Evolutionary conservation across 768 basidiomycete species (phyloP), one percentile per base, ranked within the genome.

Genomic region (Termitomyces sp.): DNA sequence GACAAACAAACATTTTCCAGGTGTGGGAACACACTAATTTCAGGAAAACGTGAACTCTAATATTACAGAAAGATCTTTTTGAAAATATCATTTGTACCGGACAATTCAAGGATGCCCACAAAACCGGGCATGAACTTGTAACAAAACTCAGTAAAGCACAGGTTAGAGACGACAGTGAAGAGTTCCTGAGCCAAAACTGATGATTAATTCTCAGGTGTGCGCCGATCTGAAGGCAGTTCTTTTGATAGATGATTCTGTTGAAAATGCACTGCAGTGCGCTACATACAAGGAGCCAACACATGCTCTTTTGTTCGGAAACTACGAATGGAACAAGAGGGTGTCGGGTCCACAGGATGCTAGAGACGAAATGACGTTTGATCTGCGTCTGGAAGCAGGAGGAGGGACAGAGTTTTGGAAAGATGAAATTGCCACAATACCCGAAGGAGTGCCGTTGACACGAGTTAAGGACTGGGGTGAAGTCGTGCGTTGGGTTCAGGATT

Each of bases 161-260:
- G 65, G 86, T 85, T 57, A 61, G 74, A 22, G 36, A 40, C 26
- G 26, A 52, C 12, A n/a, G 26, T 43, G 26, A 36, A 33, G 14
- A 42, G 7, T 26, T 45, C 7, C 52, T n/a, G 32, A 36, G 9
- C 22, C 24, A 46, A 44, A 24, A 18, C 22, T 57, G 20, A 48
- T 20, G 18, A 14, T 44, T 24, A 22, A 53, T 43, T 14, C n/a
- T 1, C 61, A 88, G 85, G 82, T 90, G 47, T 88, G 89, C 66
- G 72, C 80, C 35, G 75, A 81, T 58, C 71, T 92, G 18, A 78
- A 78, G 16, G 87, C 90, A 12, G 75, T 77, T 42, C 66, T 91
- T 40, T 73, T 93, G 53, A 84, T 93, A 58, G 91, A 93, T 69
- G 91, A 93, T 72, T 90, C 89, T 6, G 65, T 86, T 43, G 90